These are phyloP conservation scores for Luffa aegyptiaca DNA, from an alignment of 306 rosid species.

Conservation along the genomic window DNA sequence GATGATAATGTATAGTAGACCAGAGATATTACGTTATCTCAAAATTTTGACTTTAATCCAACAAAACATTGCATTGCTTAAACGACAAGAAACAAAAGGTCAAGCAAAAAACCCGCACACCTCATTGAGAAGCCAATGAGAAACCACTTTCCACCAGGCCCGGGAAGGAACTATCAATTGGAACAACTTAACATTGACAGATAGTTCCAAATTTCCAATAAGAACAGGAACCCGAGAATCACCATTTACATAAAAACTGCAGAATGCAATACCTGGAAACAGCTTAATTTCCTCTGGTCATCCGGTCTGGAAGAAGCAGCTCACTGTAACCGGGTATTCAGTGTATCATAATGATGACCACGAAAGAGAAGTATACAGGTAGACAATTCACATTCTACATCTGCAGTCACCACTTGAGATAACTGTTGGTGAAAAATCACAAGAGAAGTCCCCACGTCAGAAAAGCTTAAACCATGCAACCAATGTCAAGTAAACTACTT, in stretches of 20 bases:
- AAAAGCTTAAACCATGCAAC: background rate
- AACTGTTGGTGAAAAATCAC: background rate
- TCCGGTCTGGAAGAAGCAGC: conserved; percentile 2
- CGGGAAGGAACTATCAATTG: background rate
- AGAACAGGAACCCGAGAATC: background rate
- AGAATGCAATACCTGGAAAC: conserved; percentile 4
- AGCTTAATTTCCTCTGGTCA: background rate
- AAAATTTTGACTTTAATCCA: background rate
- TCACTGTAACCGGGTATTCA: background rate
- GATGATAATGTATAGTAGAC: background rate
- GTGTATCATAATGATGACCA: background rate
- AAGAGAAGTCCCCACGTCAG: background rate
- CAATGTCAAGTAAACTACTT: background rate
- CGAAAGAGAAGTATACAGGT: background rate
- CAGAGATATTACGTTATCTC: background rate
- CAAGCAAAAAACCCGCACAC: background rate
- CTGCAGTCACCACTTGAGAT: background rate
- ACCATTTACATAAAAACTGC: background rate
- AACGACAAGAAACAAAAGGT: background rate
- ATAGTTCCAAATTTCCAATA: background rate
- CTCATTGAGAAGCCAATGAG: background rate
- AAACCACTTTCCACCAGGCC: background rate
- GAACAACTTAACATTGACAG: background rate
- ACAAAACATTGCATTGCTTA: background rate
- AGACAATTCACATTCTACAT: background rate